A percentile compares a stretch with the other conserved stretches of the same genome.
Conservation (phyloP, 345 rosid species). For the Conringia planisiliqua region DNA sequence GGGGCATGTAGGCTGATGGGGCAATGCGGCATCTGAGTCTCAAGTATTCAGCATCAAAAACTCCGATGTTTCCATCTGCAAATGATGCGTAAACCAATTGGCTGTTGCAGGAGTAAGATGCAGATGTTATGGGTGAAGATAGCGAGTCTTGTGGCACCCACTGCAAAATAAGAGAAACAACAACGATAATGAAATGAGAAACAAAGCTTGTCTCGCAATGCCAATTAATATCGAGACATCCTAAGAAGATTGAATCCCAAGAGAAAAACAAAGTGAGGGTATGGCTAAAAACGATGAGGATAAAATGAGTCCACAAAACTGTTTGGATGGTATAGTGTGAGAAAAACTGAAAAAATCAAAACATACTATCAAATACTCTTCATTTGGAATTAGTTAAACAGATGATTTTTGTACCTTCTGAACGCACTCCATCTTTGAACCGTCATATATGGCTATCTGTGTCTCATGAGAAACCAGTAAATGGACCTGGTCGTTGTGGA, state of each 20-base stretch:
- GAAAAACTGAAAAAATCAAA: neutral
- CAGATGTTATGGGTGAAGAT: constrained; percentile 68
- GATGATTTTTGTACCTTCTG: constrained; percentile 45
- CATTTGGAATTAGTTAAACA: neutral
- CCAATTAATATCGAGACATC: neutral
- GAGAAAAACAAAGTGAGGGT: too few species aligned
- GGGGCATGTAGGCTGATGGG: constrained; percentile 62
- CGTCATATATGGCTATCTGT: constrained; percentile 68
- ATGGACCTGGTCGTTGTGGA: constrained; percentile 63
- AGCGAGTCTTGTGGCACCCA: constrained; percentile 84
- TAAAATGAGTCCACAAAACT: neutral
- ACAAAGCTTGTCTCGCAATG: neutral
- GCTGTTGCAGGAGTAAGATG: constrained; percentile 83
- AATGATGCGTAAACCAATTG: constrained; percentile 73
- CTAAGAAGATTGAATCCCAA: too few species aligned
- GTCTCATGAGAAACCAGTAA: constrained; percentile 71
- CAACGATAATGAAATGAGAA: neutral
- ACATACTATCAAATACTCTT: neutral
- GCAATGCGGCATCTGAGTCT: constrained; percentile 81
- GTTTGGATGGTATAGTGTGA: neutral
- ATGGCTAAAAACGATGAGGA: neutral
- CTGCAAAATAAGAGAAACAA: constrained; percentile 38
- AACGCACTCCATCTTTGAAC: constrained; percentile 63
- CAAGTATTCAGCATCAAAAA: constrained; percentile 77
- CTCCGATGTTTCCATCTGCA: constrained; percentile 69